These are phyloP conservation scores for Trichophyton verrucosum DNA, from an alignment of 2,329 filamentous ascomycete genomes.

Conservation along the genomic window DNA sequence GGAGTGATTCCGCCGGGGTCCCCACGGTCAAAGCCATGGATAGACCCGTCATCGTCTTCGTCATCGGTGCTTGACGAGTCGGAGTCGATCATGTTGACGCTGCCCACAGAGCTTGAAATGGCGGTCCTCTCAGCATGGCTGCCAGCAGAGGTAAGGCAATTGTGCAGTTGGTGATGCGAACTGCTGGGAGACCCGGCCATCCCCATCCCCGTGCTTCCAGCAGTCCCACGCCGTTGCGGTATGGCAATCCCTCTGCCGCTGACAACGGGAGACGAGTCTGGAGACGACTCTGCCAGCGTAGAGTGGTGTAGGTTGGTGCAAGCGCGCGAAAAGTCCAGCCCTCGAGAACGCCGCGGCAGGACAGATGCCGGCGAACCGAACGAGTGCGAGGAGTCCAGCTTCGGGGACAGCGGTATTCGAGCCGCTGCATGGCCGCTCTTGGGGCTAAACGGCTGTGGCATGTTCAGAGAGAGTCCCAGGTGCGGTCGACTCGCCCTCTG, in stretches of 20 bases:
- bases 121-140: constrained; percentile 54
- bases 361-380: constrained; percentile 83
- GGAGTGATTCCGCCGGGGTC: constrained; percentile 57
- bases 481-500: constrained; percentile 51
- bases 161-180: constrained; percentile 40
- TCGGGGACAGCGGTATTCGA: constrained; percentile 64
- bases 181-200: constrained; percentile 52
- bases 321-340: constrained; percentile 83
- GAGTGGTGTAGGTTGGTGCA: constrained; percentile 94
- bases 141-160: constrained; percentile 55
- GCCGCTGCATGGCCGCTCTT: constrained; percentile 42
- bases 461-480: constrained; percentile 57
- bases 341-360: constrained; percentile 74
- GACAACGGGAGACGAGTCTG: constrained; percentile 80
- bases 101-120: constrained; percentile 70
- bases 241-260: constrained; percentile 54
- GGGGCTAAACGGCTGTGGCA: constrained; percentile 42
- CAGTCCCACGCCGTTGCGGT: constrained; percentile 39
- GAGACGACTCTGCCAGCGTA: constrained; percentile 78
- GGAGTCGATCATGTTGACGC: constrained; percentile 64
- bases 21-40: constrained; percentile 58
- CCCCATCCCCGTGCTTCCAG: constrained; percentile 22
- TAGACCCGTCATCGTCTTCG: constrained; percentile 44
- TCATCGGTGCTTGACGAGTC: constrained; percentile 62
- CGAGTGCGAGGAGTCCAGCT: constrained; percentile 69